Base-by-base conservation (phyloP, 306 rosid species). In the Vigna nakashimae region DNA sequence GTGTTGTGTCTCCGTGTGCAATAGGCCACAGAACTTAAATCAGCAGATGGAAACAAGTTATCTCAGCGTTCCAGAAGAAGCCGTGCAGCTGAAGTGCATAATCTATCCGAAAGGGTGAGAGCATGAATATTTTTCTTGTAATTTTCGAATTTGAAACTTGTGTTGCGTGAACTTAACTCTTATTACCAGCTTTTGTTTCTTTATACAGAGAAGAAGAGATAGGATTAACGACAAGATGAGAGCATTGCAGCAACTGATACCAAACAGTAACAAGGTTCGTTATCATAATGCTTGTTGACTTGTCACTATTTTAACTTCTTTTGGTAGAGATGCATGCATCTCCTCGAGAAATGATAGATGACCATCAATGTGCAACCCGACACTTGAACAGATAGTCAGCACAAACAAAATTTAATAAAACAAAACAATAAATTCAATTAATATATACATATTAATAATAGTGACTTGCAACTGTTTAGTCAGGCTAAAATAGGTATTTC, bases 221-320 rank as follows among this genome's bases (percentile, higher is more conserved):
- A 89, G 96, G 86, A 93, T 93, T 85, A 91, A 91, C 36, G 98
- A 91, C 89, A 93, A 87, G 87, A 91, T 93, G 96, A 91, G 32
- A 75, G 87, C 93, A 30, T 75, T 93, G 88, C 97, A 93, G 80
- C 91, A 93, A 90, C 93, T 93, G 57, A 90, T 93, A 86, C 98
- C 98, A 28, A 92, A 91, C 80, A 80, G 93, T 56, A 93, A 88
- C 86, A 91, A 93, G 97, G 98, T 93, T 80, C 57, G 30, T 50
- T 34, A 53, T 53, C 76, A 56, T 73, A 66, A 64, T 65, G n/a
- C 74, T 50, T 45, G 60, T 60, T 77, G 49, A 52, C 71, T 53
- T 60, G 17, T 55, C 28, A 18, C 18, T 32, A 14, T 50, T 69
- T 20, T 36, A 13, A 53, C 6, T 36, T 32, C 34, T 65, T 12